These are phyloP conservation scores for Geosiphon pyriformis DNA, from an alignment of 192 early-diverging fungal genomes.

Conservation along the genomic window DNA sequence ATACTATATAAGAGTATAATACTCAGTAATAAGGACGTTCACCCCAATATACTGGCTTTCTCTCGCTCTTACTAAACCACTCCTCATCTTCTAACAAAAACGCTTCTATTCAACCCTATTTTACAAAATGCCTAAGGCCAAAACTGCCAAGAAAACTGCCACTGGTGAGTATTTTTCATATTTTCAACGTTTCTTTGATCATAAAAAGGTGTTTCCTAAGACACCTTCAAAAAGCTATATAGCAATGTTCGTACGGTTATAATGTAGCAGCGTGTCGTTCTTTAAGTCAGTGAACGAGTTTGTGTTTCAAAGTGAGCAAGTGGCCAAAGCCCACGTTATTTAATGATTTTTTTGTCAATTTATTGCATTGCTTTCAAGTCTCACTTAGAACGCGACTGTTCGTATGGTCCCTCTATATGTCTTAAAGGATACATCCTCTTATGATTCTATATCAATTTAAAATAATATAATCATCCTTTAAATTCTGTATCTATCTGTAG, in stretches of 20 bases:
- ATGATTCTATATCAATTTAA: neutral
- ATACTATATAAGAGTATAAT: no score
- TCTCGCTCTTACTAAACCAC: neutral
- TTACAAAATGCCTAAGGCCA: conserved; percentile 46
- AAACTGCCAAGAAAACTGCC: conserved; percentile 41
- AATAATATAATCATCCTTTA: neutral
- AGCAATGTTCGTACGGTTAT: conserved; percentile 15
- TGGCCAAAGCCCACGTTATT: conserved; percentile 20
- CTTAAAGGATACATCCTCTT: conserved; percentile 3
- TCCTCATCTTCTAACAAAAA: conserved; percentile 16
- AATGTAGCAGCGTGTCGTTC: conserved; percentile 22
- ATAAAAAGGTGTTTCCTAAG: no score
- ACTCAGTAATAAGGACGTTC: no score
- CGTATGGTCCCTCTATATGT: conserved; percentile 13
- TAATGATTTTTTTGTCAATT: conserved; percentile 14
- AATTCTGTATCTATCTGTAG: neutral
- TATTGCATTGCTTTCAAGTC: neutral
- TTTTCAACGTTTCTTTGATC: no score
- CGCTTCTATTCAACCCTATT: conserved; percentile 18
- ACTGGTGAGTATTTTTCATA: conserved; percentile 20
- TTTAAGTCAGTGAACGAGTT: conserved; percentile 1
- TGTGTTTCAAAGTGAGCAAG: neutral
- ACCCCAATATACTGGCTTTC: neutral
- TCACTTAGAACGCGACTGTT: conserved; percentile 24
- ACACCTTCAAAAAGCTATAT: no score